Percentiles rank a stretch among this genome's conserved stretches.
These are phyloP conservation scores for Neoarthrinium moseri DNA, from an alignment of 2,329 filamentous ascomycete genomes.

Conservation along the genomic window DNA sequence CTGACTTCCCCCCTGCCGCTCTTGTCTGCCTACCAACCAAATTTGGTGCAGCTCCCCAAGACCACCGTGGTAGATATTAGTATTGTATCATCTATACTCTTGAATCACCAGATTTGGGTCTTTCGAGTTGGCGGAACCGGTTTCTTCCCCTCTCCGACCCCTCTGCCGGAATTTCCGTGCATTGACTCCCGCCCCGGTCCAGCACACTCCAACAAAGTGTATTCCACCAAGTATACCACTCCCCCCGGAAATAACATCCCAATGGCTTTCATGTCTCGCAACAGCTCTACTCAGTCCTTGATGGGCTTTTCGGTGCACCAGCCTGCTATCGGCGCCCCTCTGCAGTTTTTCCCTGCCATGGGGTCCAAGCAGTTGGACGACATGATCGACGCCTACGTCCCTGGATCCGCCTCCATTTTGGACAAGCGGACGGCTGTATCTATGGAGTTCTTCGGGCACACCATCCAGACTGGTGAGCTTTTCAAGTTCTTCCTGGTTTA, in stretches of 20 bases:
- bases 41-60: background rate
- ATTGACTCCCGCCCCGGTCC: slow-evolving; percentile 3
- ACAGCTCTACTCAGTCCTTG: slow-evolving; percentile 31
- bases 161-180: slow-evolving; percentile 2
- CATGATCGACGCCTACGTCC: slow-evolving; percentile 57
- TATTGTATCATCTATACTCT: background rate
- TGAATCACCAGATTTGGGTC: background rate
- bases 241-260: too few species aligned
- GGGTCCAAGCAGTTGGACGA: slow-evolving; percentile 60
- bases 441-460: slow-evolving; percentile 58
- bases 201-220: slow-evolving; percentile 13
- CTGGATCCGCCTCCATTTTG: slow-evolving; percentile 50
- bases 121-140: slow-evolving; percentile 5
- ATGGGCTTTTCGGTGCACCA: slow-evolving; percentile 62
- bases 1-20: background rate
- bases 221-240: slow-evolving; percentile 13
- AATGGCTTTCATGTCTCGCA: slow-evolving; percentile 35
- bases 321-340: slow-evolving; percentile 51
- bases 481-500: slow-evolving; percentile 61
- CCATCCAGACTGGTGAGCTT: slow-evolving; percentile 51
- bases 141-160: background rate
- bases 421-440: slow-evolving; percentile 59
- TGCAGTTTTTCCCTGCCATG: slow-evolving; percentile 67
- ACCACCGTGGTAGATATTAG: background rate
- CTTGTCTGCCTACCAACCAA: background rate